Conservation (phyloP, 1,284 basidiomycete genomes). For the Neolentinus lepideus region DNA sequence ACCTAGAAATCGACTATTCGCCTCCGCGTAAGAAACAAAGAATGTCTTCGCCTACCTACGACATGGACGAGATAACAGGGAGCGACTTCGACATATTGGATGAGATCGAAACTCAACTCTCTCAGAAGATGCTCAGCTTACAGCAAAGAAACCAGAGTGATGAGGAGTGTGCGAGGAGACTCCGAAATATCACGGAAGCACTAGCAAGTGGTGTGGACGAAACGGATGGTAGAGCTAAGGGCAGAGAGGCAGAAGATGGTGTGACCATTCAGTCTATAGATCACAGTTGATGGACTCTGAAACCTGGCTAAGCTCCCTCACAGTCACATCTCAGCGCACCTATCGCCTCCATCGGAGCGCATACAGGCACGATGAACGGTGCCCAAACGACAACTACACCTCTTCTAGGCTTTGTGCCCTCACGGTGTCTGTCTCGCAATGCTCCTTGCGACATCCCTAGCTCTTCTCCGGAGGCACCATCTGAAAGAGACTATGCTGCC, state of each 20-base stretch:
- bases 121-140: slow-evolving; percentile 3
- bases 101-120: slow-evolving; percentile 9
- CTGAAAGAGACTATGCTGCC: slow-evolving; percentile 39
- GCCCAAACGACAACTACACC: not conserved
- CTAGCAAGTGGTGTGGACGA: not conserved
- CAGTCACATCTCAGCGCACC: no score
- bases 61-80: slow-evolving; percentile 7
- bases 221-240: not conserved
- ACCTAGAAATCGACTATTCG: slow-evolving; percentile 3
- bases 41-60: slow-evolving; percentile 11
- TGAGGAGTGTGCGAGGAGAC: not conserved
- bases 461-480: slow-evolving; percentile 35
- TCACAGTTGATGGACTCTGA: no score
- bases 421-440: slow-evolving; percentile 5
- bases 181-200: not conserved
- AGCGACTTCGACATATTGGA: slow-evolving; percentile 7
- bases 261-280: not conserved
- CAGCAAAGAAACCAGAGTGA: not conserved
- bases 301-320: no score
- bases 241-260: not conserved
- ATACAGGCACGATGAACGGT: not conserved
- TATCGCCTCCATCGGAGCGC: not conserved
- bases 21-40: slow-evolving; percentile 11
- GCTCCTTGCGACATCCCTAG: slow-evolving; percentile 19
- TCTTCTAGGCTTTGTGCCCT: not conserved